Base-by-base conservation (phyloP, 139 green algal species). In the Tetradesmus lagerheimii region DNA sequence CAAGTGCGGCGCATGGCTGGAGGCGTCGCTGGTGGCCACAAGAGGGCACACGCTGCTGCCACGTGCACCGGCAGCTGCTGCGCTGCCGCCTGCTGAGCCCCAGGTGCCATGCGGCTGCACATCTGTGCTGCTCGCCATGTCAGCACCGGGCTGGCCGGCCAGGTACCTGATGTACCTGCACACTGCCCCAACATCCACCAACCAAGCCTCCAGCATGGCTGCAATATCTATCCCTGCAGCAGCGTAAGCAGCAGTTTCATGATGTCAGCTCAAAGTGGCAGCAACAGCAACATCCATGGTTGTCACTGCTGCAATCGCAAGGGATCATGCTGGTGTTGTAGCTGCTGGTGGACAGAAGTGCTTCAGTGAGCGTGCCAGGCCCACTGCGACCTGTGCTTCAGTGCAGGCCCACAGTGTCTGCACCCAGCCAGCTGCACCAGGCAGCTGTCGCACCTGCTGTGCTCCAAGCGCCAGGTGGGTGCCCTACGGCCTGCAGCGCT, bases 1-100 rank as follows among this genome's bases (percentile, higher is more conserved):
- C n/a, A 90, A 35, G 53, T 90, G 86, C 20, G 86, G 74, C n/a
- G 86, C 86, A 71, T 90, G 86, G 47, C 86, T 90, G 20, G 71
- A 74, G 15, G 86, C 86, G 27, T 90, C 86, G 39, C 43, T 75
- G 18, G 31, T 90, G 20, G 86, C 86, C 31, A 90, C 29, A 34
- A 90, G 67, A 11, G 86, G 86, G 20, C 38, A 64, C 23, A 80
- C 18, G 35, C 41, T 31, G 35, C 47, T 39, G 75, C 85, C 38
- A 3, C 27, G 39, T 64, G 25, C 23, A 14, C 2, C 39, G 37
- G 8, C 20, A 5, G 41, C 41, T 62, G 78, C 78, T 84, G 41
- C 39, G 15, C 34, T 45, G 35, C 34, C 57, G 14, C 34, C 35
- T 5, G 78, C 38, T 62, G 78, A 71, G 57, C 57, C 57, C 57